Conservation (phyloP, 345 rosid genomes). For the Murraya paniculata region DNA sequence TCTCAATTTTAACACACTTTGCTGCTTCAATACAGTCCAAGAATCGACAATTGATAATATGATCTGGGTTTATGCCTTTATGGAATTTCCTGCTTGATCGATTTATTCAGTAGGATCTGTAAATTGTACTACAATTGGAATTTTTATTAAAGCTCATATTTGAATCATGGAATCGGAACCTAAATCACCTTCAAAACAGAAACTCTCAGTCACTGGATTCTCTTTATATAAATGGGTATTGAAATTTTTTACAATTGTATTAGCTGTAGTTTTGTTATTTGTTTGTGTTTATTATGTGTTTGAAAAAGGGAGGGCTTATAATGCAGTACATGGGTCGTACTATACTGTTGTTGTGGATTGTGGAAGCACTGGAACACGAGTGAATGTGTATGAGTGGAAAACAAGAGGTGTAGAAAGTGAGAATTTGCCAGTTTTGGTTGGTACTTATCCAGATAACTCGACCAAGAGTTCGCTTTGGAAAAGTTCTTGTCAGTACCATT, state of each 20-base stretch:
- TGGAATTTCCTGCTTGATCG: background rate
- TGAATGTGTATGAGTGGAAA: slow-evolving; percentile 52
- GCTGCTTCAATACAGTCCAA: background rate
- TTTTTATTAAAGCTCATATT: slow-evolving; percentile 2
- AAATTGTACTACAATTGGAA: slow-evolving; percentile 10
- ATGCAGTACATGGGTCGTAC: slow-evolving; percentile 12
- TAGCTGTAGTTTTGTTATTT: slow-evolving; percentile 24
- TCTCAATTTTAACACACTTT: background rate
- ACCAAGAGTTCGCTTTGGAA: slow-evolving; percentile 13
- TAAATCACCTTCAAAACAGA: slow-evolving; percentile 51
- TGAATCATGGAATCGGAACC: slow-evolving; percentile 50
- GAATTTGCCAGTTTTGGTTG: slow-evolving; percentile 39
- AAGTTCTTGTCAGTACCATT: slow-evolving; percentile 51
- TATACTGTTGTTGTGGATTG: slow-evolving; percentile 58
- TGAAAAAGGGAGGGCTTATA: slow-evolving; percentile 9
- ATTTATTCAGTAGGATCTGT: background rate
- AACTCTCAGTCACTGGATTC: slow-evolving; percentile 23
- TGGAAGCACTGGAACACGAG: slow-evolving; percentile 66
- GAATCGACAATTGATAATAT: background rate
- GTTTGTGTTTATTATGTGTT: slow-evolving; percentile 25
- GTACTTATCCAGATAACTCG: slow-evolving; percentile 40
- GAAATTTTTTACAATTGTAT: slow-evolving; percentile 12
- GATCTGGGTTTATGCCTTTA: background rate
- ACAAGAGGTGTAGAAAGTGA: slow-evolving; percentile 12
- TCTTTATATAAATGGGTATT: slow-evolving; percentile 18